Conservation (phyloP, 495 filamentous ascomycete genomes). For the Podospora anserina region DNA sequence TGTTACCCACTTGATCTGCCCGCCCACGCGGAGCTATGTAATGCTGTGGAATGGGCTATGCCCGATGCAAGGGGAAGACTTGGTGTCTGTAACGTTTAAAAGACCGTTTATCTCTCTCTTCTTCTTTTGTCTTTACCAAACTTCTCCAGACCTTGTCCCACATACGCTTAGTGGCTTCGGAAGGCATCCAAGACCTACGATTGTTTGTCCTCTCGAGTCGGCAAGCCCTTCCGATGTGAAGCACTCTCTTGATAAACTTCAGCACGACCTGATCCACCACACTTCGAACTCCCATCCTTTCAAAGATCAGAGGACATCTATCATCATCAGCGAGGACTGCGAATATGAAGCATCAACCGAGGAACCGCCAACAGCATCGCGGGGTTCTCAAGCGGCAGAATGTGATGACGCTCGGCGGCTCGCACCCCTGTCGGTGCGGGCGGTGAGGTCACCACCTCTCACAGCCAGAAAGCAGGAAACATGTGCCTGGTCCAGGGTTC, state of each 20-base stretch:
- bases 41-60: constrained; percentile 9
- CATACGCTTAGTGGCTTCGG: no score
- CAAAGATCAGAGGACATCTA: not conserved
- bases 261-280: not conserved
- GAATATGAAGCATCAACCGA: no score
- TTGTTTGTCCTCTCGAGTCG: not conserved
- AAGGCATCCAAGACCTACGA: no score
- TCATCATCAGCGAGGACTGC: not conserved
- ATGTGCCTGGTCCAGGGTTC: not conserved
- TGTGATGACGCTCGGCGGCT: not conserved
- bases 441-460: constrained; percentile 15
- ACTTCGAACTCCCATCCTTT: not conserved
- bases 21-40: not conserved
- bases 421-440: not conserved
- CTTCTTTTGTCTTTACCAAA: not conserved
- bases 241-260: not conserved
- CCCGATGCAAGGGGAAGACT: not conserved
- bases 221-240: not conserved
- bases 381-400: not conserved
- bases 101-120: not conserved
- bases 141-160: not conserved
- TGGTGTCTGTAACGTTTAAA: no score
- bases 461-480: not conserved
- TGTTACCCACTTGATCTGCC: not conserved
- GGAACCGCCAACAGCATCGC: not conserved